Percentiles rank a stretch among this genome's conserved stretches.
Conservation (phyloP, 345 rosid species). For the Citrus australasica region DNA sequence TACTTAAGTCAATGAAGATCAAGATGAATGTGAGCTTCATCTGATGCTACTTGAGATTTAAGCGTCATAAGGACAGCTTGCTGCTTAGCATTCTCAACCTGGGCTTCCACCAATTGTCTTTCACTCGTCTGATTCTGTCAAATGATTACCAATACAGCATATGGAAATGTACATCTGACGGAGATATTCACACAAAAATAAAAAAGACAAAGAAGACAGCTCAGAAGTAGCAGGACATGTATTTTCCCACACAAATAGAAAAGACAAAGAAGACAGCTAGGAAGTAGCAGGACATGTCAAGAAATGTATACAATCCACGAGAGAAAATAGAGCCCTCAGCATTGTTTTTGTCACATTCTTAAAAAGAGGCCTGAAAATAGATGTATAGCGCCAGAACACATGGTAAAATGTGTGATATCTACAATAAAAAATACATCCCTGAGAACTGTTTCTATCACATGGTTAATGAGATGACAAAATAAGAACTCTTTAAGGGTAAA, state of each 20-base stretch:
- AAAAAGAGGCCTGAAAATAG: no score
- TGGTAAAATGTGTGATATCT: no score
- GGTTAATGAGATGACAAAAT: not conserved
- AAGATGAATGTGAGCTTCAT: no score
- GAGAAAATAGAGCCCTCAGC: no score
- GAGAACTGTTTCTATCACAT: not conserved
- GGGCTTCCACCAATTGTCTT: conserved; percentile 98
- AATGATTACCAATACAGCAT: conserved; percentile 2
- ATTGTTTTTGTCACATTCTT: no score
- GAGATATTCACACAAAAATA: not conserved
- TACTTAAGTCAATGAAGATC: no score
- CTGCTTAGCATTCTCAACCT: conserved; percentile 94
- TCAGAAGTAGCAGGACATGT: not conserved
- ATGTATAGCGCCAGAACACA: no score
- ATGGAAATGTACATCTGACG: not conserved
- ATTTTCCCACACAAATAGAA: not conserved
- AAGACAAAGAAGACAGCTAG: not conserved
- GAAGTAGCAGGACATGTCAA: not conserved
- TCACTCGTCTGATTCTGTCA: conserved; percentile 89
- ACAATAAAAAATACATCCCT: not conserved
- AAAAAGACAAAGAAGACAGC: not conserved
- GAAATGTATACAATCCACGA: not conserved
- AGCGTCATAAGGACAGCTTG: conserved; percentile 83
- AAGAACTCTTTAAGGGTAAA: not conserved
- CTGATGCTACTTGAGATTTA: conserved; percentile 57